phyloP scores from a whole-genome alignment of 78 protist species.

The Dictyostelium brefeldianum region DNA sequence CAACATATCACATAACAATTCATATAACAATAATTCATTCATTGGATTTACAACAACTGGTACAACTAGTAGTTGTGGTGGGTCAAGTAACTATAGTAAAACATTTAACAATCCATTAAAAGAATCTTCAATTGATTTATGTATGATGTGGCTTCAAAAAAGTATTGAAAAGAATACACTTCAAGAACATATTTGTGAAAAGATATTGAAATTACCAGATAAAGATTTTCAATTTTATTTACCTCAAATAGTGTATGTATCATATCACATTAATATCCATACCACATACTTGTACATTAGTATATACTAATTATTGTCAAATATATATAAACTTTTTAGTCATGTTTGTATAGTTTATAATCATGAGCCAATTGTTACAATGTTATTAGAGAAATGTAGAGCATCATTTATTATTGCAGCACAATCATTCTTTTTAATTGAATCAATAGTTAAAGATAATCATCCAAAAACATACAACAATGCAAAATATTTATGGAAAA shows the following conservation, averaged over 20 bases:
- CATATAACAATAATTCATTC: background rate
- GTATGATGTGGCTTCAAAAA: slow-evolving; percentile 72
- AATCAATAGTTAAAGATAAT: slow-evolving; percentile 33
- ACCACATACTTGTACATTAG: too few species aligned
- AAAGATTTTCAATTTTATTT: slow-evolving; percentile 62
- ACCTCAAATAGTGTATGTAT: slow-evolving; percentile 70
- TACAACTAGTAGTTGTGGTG: background rate
- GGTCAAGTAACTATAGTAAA: background rate
- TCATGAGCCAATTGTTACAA: slow-evolving; percentile 47
- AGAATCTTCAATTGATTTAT: slow-evolving; percentile 63
- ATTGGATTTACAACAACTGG: background rate
- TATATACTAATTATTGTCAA: background rate
- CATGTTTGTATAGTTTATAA: slow-evolving; percentile 64
- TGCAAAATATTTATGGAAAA: slow-evolving; percentile 53
- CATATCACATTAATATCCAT: too few species aligned
- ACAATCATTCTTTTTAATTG: slow-evolving; percentile 46
- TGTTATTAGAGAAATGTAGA: slow-evolving; percentile 69
- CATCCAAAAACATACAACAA: slow-evolving; percentile 36
- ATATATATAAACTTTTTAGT: background rate
- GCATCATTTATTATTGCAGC: slow-evolving; percentile 48
- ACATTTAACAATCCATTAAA: background rate
- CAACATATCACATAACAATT: background rate
- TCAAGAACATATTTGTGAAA: slow-evolving; percentile 70
- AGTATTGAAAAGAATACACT: slow-evolving; percentile 36
- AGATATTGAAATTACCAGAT: slow-evolving; percentile 29